phyloP scores from a whole-genome alignment of 2,329 filamentous ascomycete genomes.

The Davidsoniella neocaledoniae region DNA sequence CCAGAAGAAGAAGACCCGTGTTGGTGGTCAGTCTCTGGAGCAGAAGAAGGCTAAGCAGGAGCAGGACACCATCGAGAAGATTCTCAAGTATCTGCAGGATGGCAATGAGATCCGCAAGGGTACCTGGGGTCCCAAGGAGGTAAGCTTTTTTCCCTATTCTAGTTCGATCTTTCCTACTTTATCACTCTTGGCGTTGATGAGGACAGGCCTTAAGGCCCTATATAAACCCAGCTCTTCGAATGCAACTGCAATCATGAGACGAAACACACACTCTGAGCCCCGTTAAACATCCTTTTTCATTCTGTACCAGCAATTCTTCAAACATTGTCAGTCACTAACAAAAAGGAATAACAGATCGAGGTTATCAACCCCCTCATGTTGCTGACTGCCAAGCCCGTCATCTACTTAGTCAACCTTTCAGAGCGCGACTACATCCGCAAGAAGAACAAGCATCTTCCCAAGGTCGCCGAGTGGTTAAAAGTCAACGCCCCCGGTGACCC shows the following conservation, averaged over 20 bases:
- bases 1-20: slow-evolving; percentile 82
- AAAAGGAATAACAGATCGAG: slow-evolving; percentile 63
- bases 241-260: slow-evolving; percentile 36
- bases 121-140: slow-evolving; percentile 85
- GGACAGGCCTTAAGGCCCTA: slow-evolving; percentile 13
- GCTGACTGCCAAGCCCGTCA: slow-evolving; percentile 88
- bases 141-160: slow-evolving; percentile 32
- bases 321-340: neutral
- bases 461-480: slow-evolving; percentile 92
- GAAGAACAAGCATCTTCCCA: slow-evolving; percentile 97
- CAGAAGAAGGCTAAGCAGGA: slow-evolving; percentile 96
- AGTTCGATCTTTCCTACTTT: slow-evolving; percentile 15
- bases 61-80: slow-evolving; percentile 81
- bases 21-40: slow-evolving; percentile 89
- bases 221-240: slow-evolving; percentile 99
- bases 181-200: slow-evolving; percentile 13
- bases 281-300: slow-evolving; percentile 20
- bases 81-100: slow-evolving; percentile 64
- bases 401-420: slow-evolving; percentile 91
- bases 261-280: slow-evolving; percentile 11
- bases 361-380: slow-evolving; percentile 94
- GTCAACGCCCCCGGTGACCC: slow-evolving; percentile 73
- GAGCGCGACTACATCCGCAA: slow-evolving; percentile 95
- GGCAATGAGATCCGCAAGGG: slow-evolving; percentile 91
- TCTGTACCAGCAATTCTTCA: neutral